These are phyloP conservation scores for Pythium dissotocum DNA, from an alignment of 352 stramenopile species.

Conservation along the genomic window DNA sequence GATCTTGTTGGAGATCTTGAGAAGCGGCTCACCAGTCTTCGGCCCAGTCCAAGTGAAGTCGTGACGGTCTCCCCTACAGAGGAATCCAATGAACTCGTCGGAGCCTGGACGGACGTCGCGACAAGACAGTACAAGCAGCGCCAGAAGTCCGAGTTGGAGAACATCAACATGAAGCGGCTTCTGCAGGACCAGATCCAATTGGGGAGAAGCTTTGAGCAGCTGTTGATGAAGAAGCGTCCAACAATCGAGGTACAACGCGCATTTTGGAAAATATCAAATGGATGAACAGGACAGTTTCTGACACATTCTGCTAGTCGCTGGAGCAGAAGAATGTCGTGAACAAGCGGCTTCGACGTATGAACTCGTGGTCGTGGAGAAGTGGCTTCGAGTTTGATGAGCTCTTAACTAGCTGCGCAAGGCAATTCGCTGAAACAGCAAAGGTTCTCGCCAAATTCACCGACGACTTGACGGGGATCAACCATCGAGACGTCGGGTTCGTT, in stretches of 20 bases:
- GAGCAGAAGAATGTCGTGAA: too few species aligned
- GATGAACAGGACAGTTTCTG: too few species aligned
- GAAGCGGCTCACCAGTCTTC: background rate
- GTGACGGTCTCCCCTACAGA: too few species aligned
- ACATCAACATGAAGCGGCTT: conserved; percentile 12
- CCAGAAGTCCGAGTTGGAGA: conserved; percentile 12
- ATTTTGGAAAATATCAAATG: too few species aligned
- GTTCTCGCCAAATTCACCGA: background rate
- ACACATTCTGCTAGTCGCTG: too few species aligned
- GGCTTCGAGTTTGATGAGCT: too few species aligned
- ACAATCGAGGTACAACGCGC: conserved; percentile 6
- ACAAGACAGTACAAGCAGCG: conserved; percentile 15
- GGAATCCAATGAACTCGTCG: background rate
- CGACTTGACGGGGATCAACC: background rate
- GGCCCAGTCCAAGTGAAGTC: too few species aligned
- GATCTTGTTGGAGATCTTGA: conserved; percentile 7
- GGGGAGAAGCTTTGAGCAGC: conserved; percentile 14
- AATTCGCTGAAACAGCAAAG: background rate
- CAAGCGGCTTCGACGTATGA: too few species aligned
- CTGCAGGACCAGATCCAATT: conserved; percentile 22
- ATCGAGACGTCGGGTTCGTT: background rate
- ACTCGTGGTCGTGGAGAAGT: too few species aligned
- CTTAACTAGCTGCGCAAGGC: too few species aligned
- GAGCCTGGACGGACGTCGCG: conserved; percentile 13
- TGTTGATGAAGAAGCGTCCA: conserved; percentile 12